Evolutionary conservation across 1,284 basidiomycete genomes (phyloP), one percentile per base, ranked within the genome.

Genomic region (Xanthoconium separans): DNA sequence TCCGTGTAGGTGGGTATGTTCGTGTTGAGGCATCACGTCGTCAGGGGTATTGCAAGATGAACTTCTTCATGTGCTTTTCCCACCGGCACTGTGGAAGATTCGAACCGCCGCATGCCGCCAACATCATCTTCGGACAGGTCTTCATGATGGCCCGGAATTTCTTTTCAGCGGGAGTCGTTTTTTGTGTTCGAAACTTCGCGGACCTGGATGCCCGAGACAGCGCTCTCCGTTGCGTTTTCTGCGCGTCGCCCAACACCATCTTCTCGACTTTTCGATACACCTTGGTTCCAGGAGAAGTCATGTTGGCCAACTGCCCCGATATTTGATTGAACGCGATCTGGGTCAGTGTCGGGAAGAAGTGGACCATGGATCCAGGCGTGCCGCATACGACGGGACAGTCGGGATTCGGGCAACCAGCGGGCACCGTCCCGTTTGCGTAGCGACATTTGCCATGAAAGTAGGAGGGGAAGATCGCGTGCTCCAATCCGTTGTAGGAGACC

Each of bases 401-500:
- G 30, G 87, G 87, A 61, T 89, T 87, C 3, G 88, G 87, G 61
- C 89, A 91, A 29, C 88, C 89, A 6, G 71, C 50, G 13, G 87
- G 87, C 27, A 83, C 77, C 51, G 77, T 70, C 46, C 79, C 83
- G 53, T 81, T 73, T 8, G 59, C 64, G 41, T 74, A 63, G 60
- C 81, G 79, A 62, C 88, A 90, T 71, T 88, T 91, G 53, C 88
- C 89, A 58, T 90, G 89, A 68, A 90, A 90, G 70, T 74, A 82
- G 30, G 69, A 66, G 4, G 84, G 82, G 58, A 89, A 89, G 58
- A 89, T 83, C 20, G 75, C 76, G 27, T 56, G 69, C 61, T 77
- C 71, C 61, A 86, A 73, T 6, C 70, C 65, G 5, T 68, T 52
- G 61, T 79, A 81, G 29, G 79, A 75, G 22, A 65, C 60, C 43